Percentiles rank a stretch among this genome's conserved stretches.
Evolutionary conservation across 2,329 filamentous ascomycete species (phyloP).

Genomic region (Ascochyta fabae): DNA sequence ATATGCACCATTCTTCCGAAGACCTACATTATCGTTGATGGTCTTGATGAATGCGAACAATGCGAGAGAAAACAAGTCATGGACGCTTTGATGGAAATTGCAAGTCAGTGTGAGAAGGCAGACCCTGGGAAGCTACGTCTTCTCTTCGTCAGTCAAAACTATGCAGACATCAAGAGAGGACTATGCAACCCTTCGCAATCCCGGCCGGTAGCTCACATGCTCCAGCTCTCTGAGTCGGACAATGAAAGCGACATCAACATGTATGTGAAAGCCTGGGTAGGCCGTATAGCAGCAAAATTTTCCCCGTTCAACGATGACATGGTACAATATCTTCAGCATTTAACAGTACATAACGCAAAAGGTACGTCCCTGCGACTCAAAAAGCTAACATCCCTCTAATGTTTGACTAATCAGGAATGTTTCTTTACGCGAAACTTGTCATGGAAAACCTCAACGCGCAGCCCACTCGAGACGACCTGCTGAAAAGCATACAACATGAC

Average conservation of each 20-base stretch:
- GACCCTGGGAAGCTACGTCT: slow-evolving; percentile 31
- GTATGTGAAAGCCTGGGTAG: slow-evolving; percentile 24
- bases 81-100: slow-evolving; percentile 20
- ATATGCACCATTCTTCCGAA: slow-evolving; percentile 25
- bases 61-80: slow-evolving; percentile 30
- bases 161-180: slow-evolving; percentile 25
- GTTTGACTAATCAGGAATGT: slow-evolving; percentile 28
- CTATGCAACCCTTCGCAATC: slow-evolving; percentile 11
- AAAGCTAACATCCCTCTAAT: neutral
- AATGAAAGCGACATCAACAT: slow-evolving; percentile 28
- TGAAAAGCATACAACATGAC: slow-evolving; percentile 20
- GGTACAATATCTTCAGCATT: slow-evolving; percentile 27
- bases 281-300: slow-evolving; percentile 22
- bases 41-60: slow-evolving; percentile 31
- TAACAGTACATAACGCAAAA: slow-evolving; percentile 30
- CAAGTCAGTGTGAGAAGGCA: slow-evolving; percentile 18
- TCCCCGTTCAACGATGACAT: slow-evolving; percentile 24
- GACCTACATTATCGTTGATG: slow-evolving; percentile 34
- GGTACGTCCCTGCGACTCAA: slow-evolving; percentile 17
- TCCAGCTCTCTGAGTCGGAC: slow-evolving; percentile 22
- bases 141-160: slow-evolving; percentile 37
- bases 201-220: slow-evolving; percentile 17
- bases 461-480: slow-evolving; percentile 21
- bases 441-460: slow-evolving; percentile 26
- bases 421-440: slow-evolving; percentile 37